Base-by-base conservation (phyloP, 352 stramenopile species). In the Phytophthora idaei region DNA sequence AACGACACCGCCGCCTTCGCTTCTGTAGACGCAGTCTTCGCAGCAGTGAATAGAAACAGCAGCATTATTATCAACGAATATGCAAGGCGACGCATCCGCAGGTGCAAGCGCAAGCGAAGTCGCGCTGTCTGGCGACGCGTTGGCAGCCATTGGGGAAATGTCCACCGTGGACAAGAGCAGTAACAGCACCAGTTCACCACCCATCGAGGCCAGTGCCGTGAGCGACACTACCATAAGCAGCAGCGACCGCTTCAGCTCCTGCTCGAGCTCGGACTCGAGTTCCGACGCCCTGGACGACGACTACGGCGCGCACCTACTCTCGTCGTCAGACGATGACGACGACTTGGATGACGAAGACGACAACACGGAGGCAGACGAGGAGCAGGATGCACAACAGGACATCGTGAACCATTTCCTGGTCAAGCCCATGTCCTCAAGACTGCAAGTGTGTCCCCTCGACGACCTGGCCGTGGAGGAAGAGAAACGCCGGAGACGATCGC, bases 381-480 rank as follows among this genome's bases (percentile, higher is more conserved):
- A 73, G 5, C 37, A 64, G 5, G 61, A 78, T n/a, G 64, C 50
- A 11, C 57, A 77, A 3, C 44, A 69, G 8, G 51, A 76, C n/a
- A 28, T 39, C 2, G 17, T 39, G 0, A 71, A 59, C 32, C 58
- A 55, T 36, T 88, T 83, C 32, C 49, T 90, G 32, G 69, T 93
- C 50, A 94, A 94, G 54, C 83, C 85, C 12, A 94, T 94, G 85
- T 61, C 76, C 12, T 82, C 76, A 42, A 72, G 81, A 61, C 68
- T 93, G 5, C 79, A 80, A 17, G 86, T 93, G 25, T 94, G 86
- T 47, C 86, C 86, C 1, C 66, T 90, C 7, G 86, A 94, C 64
- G 86, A 94, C 57, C 41, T 92, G 36, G 86, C 74, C 5, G 69
- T 94, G 5, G 86, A 94, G 57, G 86, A 94, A 15, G 86, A 91